These are phyloP conservation scores for Solanum habrochaites DNA, from an alignment of 257 asterid species.

Conservation along the genomic window DNA sequence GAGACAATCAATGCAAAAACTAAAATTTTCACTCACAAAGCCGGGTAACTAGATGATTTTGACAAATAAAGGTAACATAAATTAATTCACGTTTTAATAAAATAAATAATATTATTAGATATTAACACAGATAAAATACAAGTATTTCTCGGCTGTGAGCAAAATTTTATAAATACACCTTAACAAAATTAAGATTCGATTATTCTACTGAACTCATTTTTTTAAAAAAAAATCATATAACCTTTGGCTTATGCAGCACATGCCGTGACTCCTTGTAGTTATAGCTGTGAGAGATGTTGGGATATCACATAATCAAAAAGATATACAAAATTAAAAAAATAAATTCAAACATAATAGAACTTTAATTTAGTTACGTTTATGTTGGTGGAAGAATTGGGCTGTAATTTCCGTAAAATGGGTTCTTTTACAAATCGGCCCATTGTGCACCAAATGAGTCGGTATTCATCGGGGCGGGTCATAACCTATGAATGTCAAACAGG, in stretches of 20 bases:
- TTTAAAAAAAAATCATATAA: no score
- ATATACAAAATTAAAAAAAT: not conserved
- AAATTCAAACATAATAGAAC: no score
- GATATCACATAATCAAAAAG: no score
- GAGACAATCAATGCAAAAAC: not conserved
- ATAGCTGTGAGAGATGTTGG: not conserved
- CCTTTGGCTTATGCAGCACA: not conserved
- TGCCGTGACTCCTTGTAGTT: not conserved
- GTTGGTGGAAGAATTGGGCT: not conserved
- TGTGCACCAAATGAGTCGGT: not conserved
- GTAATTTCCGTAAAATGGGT: not conserved
- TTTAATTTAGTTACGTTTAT: no score
- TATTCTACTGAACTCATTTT: no score
- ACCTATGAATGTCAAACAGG: not conserved
- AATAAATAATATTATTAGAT: not conserved
- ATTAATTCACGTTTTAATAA: not conserved
- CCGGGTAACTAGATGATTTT: not conserved
- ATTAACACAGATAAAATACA: not conserved
- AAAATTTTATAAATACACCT: not conserved
- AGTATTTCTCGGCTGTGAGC: accelerated
- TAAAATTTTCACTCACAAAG: not conserved
- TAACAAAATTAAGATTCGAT: no score
- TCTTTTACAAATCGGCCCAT: not conserved
- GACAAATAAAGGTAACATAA: not conserved
- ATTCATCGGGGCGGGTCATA: not conserved